phyloP scores from a whole-genome alignment of 257 asterid genomes.

The Pogostemon cablin region DNA sequence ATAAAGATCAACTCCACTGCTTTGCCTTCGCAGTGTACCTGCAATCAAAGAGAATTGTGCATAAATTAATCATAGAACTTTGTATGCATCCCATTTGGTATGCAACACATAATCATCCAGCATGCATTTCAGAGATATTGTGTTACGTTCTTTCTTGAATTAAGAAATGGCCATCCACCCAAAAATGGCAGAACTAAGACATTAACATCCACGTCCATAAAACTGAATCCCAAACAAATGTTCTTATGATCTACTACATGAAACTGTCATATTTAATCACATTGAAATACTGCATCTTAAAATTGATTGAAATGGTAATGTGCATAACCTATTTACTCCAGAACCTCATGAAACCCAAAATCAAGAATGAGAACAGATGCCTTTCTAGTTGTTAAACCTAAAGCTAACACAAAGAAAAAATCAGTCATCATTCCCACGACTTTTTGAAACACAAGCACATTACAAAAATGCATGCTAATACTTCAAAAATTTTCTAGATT shows the following conservation, averaged over 20 bases:
- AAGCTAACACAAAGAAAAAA: not conserved
- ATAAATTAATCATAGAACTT: not conserved
- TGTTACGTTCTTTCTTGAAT: not conserved
- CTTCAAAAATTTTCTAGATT: not conserved
- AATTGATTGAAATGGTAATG: not conserved
- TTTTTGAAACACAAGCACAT: not conserved
- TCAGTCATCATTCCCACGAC: not conserved
- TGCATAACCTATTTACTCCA: conserved; percentile 16
- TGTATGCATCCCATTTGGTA: not conserved
- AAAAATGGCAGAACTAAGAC: not conserved
- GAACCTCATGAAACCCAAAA: not conserved
- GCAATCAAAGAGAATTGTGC: conserved; percentile 27
- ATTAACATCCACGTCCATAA: not conserved
- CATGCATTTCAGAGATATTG: not conserved
- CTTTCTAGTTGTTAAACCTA: conserved; percentile 9
- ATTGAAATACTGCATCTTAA: not conserved
- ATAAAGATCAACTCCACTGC: conserved; percentile 69
- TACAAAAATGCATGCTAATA: not conserved
- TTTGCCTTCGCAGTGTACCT: conserved; percentile 70
- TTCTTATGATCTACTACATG: conserved; percentile 4
- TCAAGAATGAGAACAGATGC: not conserved
- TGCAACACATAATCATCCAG: not conserved
- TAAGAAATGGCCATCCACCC: conserved; percentile 1
- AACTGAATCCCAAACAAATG: not conserved
- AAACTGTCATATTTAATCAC: not conserved